A percentile compares a stretch with the other conserved stretches of the same genome.
These are phyloP conservation scores for Capsella rubella DNA, from an alignment of 441 rosid genomes.

Conservation along the genomic window DNA sequence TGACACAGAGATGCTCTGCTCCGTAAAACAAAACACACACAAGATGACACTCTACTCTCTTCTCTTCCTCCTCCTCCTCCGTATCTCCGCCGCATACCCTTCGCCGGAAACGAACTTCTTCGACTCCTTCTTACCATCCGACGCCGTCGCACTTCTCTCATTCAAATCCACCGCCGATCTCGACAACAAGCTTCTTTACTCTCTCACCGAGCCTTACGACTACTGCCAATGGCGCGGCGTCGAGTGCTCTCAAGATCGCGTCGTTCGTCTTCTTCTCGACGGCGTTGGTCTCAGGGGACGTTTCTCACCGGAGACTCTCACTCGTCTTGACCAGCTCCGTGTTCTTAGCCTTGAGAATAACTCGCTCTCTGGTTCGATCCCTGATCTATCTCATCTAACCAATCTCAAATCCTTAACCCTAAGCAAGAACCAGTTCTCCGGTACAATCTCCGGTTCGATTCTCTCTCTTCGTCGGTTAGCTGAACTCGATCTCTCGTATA, in stretches of 20 bases:
- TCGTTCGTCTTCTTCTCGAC: constrained; percentile 62
- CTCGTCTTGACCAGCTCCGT: constrained; percentile 88
- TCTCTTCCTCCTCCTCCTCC: constrained; percentile 36
- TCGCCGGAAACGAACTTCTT: constrained; percentile 42
- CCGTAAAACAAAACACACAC: constrained; percentile 39
- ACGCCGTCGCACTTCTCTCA: constrained; percentile 74
- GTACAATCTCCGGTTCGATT: constrained; percentile 62
- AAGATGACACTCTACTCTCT: constrained; percentile 34
- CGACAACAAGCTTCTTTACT: constrained; percentile 68
- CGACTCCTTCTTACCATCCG: constrained; percentile 58
- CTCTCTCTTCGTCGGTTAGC: constrained; percentile 57
- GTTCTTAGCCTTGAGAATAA: constrained; percentile 70
- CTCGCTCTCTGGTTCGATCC: constrained; percentile 81
- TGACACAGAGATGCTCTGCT: constrained; percentile 30
- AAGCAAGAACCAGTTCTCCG: constrained; percentile 62
- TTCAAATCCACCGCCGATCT: constrained; percentile 84
- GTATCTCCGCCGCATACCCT: constrained; percentile 35
- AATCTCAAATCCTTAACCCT: constrained; percentile 67
- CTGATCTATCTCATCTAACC: constrained; percentile 72
- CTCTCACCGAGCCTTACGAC: constrained; percentile 79
- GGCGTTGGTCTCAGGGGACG: constrained; percentile 61
- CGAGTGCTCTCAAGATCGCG: constrained; percentile 76
- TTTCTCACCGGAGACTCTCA: constrained; percentile 61
- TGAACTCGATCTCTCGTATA: constrained; percentile 69
- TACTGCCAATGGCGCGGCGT: constrained; percentile 96